Evolutionary conservation across 2,329 filamentous ascomycete species (phyloP), one percentile per base, ranked within the genome.

Genomic region (Podosphaera xanthii): DNA sequence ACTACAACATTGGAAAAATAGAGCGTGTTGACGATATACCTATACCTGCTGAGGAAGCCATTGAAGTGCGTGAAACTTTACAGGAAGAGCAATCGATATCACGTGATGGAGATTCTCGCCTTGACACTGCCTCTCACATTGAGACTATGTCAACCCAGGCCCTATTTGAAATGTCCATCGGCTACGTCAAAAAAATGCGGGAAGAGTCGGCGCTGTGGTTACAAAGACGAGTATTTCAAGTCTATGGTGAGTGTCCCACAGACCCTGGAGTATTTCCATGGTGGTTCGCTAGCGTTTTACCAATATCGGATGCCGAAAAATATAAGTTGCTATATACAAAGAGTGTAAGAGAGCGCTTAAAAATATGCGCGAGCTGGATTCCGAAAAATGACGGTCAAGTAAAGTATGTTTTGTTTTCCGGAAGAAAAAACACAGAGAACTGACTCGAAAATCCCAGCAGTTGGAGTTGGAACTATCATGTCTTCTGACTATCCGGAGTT

Each of bases 221-320:
- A 35, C 80, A 86, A 59, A 77, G 82, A 48, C 79, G 83, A 7
- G 82, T 90, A 40, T 73, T 90, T 36, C 73, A 80, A 38, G 81
- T 86, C 4, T 92, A 91, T 63, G 89, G 89, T 10, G 80, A 85
- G 60, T 84, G 83, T 30, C 89, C 88, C 0, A 58, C 63, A 14
- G 87, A 94, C 66, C 82, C 87, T 0, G 82, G 82, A 2, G 70
- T 80, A 0, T 92, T 95, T 64, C 86, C 89, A 0, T 95, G 89
- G 77, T 96, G 90, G 90, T 84, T 95, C 64, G 89, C 86, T 8
- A 87, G 81, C 66, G 82, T 92, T 30, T 71, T 94, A 10, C 88
- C 88, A 0, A 81, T 92, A 44, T 77, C 79, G 12, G 86, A 92
- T 34, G 73, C 81, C 35, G 84, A 92, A 65, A 94, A 91, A 68